phyloP scores from a whole-genome alignment of 2,329 filamentous ascomycete species.

The Fusarium beomiforme region DNA sequence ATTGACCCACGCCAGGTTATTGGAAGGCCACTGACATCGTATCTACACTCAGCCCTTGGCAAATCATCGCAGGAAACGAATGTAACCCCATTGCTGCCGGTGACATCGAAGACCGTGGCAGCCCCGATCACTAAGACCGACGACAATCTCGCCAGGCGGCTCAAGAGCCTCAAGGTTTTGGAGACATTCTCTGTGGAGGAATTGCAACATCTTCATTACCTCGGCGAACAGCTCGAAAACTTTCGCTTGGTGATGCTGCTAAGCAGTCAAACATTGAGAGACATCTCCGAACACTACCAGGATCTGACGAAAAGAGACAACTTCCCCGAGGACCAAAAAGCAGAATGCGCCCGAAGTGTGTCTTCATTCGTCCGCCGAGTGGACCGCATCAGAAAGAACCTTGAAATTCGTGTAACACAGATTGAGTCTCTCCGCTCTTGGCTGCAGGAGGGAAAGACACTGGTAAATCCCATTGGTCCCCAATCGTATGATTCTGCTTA shows the following conservation, averaged over 20 bases:
- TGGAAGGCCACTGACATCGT: neutral
- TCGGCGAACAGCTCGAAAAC: constrained; percentile 1
- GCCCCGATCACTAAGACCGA: neutral
- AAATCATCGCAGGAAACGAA: too few relatives aligned
- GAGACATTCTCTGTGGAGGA: constrained; percentile 7
- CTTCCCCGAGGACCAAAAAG: neutral
- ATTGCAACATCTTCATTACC: constrained; percentile 6
- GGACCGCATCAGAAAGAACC: constrained; percentile 11
- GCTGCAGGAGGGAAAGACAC: neutral
- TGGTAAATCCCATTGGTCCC: neutral
- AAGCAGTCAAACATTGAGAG: neutral
- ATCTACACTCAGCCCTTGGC: neutral
- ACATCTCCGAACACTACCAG: constrained; percentile 14
- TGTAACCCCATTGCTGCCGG: neutral
- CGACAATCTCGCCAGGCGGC: neutral
- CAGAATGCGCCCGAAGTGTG: neutral
- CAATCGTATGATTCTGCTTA: too few relatives aligned
- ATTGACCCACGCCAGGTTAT: neutral
- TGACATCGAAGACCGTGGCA: neutral
- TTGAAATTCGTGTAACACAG: constrained; percentile 4
- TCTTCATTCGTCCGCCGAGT: neutral
- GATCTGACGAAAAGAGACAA: neutral
- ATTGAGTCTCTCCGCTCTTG: constrained; percentile 2
- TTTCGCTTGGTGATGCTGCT: constrained; percentile 15
- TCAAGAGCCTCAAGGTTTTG: neutral